Evolutionary conservation across 768 basidiomycete genomes (phyloP).

Genomic region (Rhodotorula diobovata): DNA sequence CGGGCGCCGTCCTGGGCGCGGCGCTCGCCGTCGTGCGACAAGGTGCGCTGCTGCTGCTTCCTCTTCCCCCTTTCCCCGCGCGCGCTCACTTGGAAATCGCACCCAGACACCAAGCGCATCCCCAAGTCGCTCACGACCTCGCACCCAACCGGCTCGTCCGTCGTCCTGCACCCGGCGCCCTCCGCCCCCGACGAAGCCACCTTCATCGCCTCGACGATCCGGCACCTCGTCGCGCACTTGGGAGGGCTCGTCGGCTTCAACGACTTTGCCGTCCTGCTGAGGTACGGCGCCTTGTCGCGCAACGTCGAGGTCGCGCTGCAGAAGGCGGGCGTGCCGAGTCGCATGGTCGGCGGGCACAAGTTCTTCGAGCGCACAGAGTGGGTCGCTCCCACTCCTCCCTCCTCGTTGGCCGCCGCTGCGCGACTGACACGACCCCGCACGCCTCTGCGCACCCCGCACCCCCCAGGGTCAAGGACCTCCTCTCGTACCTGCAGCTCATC

Average conservation of each 20-base stretch:
- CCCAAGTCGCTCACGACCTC: constrained; percentile 67
- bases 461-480: constrained; percentile 67
- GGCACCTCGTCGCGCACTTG: constrained; percentile 65
- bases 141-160: constrained; percentile 60
- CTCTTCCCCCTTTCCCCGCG: not conserved
- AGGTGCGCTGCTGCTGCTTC: constrained; percentile 52
- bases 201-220: constrained; percentile 73
- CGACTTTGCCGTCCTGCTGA: constrained; percentile 78
- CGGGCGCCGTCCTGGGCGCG: constrained; percentile 65
- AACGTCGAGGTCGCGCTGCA: constrained; percentile 70
- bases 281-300: constrained; percentile 74
- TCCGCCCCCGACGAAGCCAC: constrained; percentile 63
- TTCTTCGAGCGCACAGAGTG: constrained; percentile 82
- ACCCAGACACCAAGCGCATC: constrained; percentile 66
- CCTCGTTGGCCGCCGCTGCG: not conserved
- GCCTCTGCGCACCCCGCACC: too few species aligned
- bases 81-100: not conserved
- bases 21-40: constrained; percentile 75
- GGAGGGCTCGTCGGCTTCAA: constrained; percentile 67
- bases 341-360: constrained; percentile 69
- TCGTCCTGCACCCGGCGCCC: constrained; percentile 57
- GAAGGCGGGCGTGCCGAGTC: constrained; percentile 69
- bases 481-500: constrained; percentile 75
- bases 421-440: too few species aligned
- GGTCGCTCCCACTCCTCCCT: constrained; percentile 7